Evolutionary conservation across 495 filamentous ascomycete genomes (phyloP).

Genomic region (Penicillium argentinense): DNA sequence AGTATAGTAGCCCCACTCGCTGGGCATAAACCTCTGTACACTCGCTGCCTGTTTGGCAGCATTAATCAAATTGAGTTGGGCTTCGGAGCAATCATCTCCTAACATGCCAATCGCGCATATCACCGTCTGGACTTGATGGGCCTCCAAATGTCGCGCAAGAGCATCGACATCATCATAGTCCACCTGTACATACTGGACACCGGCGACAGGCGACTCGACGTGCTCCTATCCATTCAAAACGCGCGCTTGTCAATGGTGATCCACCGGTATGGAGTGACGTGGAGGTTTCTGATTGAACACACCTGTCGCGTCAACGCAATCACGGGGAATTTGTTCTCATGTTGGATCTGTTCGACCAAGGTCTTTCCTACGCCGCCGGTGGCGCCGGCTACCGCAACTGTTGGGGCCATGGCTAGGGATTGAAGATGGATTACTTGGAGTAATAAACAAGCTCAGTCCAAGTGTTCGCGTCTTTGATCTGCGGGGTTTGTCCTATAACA

Average conservation of each 20-base stretch:
- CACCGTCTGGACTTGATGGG: constrained; percentile 9
- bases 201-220: constrained; percentile 7
- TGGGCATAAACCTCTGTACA: constrained; percentile 6
- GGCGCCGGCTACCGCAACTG: constrained; percentile 12
- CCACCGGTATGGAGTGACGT: neutral
- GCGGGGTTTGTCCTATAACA: constrained; percentile 3
- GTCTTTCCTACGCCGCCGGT: constrained; percentile 9
- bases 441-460: neutral
- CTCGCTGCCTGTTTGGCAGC: constrained; percentile 3
- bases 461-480: neutral
- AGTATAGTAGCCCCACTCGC: constrained; percentile 11
- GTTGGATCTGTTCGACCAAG: constrained; percentile 10
- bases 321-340: constrained; percentile 6
- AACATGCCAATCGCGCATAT: constrained; percentile 12
- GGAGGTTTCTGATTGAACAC: neutral
- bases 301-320: constrained; percentile 8
- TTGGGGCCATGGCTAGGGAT: constrained; percentile 7
- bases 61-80: constrained; percentile 9
- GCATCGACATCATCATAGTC: constrained; percentile 7
- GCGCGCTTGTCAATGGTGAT: too few species aligned
- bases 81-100: constrained; percentile 8
- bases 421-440: neutral
- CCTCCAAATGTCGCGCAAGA: constrained; percentile 5
- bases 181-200: constrained; percentile 10
- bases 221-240: constrained; percentile 5